Base-by-base conservation (phyloP, 495 filamentous ascomycete genomes). In the Lasiosphaeriaceae sp. region DNA sequence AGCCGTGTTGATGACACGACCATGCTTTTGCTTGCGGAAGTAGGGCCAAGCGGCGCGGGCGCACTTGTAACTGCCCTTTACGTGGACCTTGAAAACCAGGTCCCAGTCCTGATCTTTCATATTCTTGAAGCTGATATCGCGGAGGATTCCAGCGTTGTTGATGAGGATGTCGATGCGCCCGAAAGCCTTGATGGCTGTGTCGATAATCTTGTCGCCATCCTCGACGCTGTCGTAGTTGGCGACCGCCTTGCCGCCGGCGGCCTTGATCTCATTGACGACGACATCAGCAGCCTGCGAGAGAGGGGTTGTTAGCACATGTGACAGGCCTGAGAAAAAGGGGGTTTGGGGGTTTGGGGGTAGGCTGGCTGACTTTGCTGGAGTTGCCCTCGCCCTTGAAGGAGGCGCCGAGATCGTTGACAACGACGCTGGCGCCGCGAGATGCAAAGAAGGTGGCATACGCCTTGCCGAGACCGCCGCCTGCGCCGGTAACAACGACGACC, bases 61-160 rank as follows among this genome's bases (percentile, higher is more conserved):
- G 71, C 92, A 96, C 87, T 97, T 97, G 80, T 96, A 98, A 63
- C 90, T 86, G 64, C 94, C 94, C 73, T 88, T 90, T 56, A 97
- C 89, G 75, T 98, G 94, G 46, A 98, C 94, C 69, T 83, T 86
- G 70, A 92, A 87, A 69, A 97, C 86, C 58, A 97, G 74, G 68
- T 98, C 95, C 94, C 95, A 98, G 72, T 98, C 95, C 69, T 85
- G 71, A 70, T 97, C 93, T 70, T 86, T 92, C 90, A 97, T 96
- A 75, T 98, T 98, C 85, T 96, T 96, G 78, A 98, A 97, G 79
- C 87, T 91, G 66, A 98, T 69, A 79, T 98, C 94, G 56, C 94
- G 88, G 54, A 98, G 82, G 67, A 98, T 98, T 68, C 94, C 94
- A 56, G 94, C 94, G 70, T 97, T 98, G 83, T 98, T 98, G 73